Conservation (phyloP, 352 stramenopile species). For the Pythium chondricola region DNA sequence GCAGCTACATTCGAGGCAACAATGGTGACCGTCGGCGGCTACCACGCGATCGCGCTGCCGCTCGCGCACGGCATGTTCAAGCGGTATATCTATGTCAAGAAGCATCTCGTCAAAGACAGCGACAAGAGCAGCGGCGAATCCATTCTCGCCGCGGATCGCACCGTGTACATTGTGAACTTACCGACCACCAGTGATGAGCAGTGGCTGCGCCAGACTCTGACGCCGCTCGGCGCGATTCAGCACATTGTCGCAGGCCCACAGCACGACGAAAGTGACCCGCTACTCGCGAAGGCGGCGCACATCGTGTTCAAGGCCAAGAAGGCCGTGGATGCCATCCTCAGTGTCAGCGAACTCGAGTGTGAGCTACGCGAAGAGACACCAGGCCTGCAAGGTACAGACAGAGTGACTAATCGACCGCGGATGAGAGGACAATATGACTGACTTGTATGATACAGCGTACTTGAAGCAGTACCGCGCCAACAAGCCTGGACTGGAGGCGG, state of each 20-base stretch:
- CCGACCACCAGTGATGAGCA: conserved; percentile 33
- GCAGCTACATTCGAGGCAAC: conserved; percentile 1
- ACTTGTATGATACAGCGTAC: conserved; percentile 29
- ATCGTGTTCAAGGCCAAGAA: conserved; percentile 72
- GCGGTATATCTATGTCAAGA: conserved; percentile 74
- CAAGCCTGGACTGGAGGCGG: conserved; percentile 47
- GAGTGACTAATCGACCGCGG: too few species aligned
- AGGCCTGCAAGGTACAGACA: conserved; percentile 30
- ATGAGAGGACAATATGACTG: too few species aligned
- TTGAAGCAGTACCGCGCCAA: conserved; percentile 60
- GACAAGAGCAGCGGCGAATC: conserved; percentile 33
- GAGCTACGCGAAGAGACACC: conserved; percentile 13
- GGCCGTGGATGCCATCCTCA: conserved; percentile 48
- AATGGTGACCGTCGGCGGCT: conserved; percentile 40
- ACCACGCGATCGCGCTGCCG: conserved; percentile 69
- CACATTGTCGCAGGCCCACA: conserved; percentile 31
- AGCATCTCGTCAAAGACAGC: conserved; percentile 47
- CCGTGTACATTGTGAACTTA: conserved; percentile 74
- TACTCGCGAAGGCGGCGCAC: conserved; percentile 38
- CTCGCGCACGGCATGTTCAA: conserved; percentile 50
- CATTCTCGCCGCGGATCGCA: conserved; percentile 48
- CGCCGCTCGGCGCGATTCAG: conserved; percentile 51
- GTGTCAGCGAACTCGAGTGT: conserved; percentile 32
- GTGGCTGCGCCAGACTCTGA: conserved; percentile 50
- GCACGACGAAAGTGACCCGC: conserved; percentile 16